phyloP scores from a whole-genome alignment of 495 filamentous ascomycete genomes.

The Daldinia childiae region DNA sequence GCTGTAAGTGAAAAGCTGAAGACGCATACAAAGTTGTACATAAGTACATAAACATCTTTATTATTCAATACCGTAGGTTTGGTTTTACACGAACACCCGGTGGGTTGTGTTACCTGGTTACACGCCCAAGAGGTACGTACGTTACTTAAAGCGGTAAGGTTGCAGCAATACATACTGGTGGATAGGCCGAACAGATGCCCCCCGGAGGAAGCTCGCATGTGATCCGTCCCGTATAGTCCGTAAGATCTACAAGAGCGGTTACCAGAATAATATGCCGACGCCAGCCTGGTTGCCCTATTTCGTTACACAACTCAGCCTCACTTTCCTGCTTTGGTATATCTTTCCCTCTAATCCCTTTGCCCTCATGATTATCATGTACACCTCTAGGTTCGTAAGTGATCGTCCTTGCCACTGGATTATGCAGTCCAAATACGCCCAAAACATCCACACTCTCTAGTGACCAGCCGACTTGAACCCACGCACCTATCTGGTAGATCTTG shows the following conservation, averaged over 20 bases:
- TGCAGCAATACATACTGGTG: slow-evolving; percentile 10
- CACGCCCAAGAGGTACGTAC: slow-evolving; percentile 4
- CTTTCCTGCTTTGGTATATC: slow-evolving; percentile 39
- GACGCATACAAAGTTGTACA: no score
- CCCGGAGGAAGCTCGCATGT: slow-evolving; percentile 25
- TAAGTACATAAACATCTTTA: no score
- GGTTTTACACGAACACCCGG: slow-evolving; percentile 1
- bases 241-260: slow-evolving; percentile 31
- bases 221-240: slow-evolving; percentile 23
- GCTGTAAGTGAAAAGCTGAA: no score
- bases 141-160: slow-evolving; percentile 10
- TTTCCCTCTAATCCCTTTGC: slow-evolving; percentile 27
- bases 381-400: slow-evolving; percentile 37
- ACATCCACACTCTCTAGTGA: slow-evolving; percentile 13
- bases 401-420: slow-evolving; percentile 35
- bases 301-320: slow-evolving; percentile 43
- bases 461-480: slow-evolving; percentile 3
- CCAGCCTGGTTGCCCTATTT: slow-evolving; percentile 7
- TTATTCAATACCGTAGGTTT: not conserved
- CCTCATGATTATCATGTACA: slow-evolving; percentile 21
- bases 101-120: slow-evolving; percentile 18
- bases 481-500: slow-evolving; percentile 10
- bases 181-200: slow-evolving; percentile 12
- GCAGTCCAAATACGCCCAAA: slow-evolving; percentile 23
- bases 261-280: slow-evolving; percentile 34